A percentile compares a stretch with the other conserved stretches of the same genome.
Evolutionary conservation across 116 monocot genomes (phyloP).

Genomic region (Dioscorea cayenensis): DNA sequence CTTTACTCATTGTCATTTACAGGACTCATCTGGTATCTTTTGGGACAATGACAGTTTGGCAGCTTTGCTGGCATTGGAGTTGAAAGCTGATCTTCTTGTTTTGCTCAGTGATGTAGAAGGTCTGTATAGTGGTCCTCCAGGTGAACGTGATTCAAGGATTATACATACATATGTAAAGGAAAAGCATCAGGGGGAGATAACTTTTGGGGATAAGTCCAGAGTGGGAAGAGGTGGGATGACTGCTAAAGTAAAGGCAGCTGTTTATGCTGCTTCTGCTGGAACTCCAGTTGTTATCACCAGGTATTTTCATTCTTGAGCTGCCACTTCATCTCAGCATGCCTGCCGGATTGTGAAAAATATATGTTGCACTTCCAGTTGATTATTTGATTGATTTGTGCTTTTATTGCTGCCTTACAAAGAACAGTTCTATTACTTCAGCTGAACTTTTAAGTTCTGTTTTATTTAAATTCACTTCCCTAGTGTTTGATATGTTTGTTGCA

Average conservation of each 20-base stretch:
- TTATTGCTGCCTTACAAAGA: too few species aligned
- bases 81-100: slow-evolving; percentile 91
- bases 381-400: too few species aligned
- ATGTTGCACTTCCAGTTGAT: too few species aligned
- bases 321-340: too few species aligned
- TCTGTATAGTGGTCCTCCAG: slow-evolving; percentile 88
- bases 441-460: too few species aligned
- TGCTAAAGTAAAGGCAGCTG: slow-evolving; percentile 92
- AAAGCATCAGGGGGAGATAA: slow-evolving; percentile 66
- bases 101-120: slow-evolving; percentile 96
- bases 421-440: too few species aligned
- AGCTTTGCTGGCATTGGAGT: slow-evolving; percentile 76
- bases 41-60: slow-evolving; percentile 99
- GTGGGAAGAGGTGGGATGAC: slow-evolving; percentile 98
- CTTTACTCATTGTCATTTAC: background rate
- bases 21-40: slow-evolving; percentile 97
- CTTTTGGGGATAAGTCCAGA: slow-evolving; percentile 93
- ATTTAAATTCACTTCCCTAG: too few species aligned
- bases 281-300: slow-evolving; percentile 89
- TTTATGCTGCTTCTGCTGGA: slow-evolving; percentile 60
- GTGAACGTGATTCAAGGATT: slow-evolving; percentile 78
- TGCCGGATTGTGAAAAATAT: too few species aligned
- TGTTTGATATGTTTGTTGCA: too few species aligned
- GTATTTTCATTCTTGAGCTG: slow-evolving; percentile 15
- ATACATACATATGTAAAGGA: slow-evolving; percentile 91